Base-by-base conservation (phyloP, 176 grass and related monocot species). In the Oryza longistaminata region DNA sequence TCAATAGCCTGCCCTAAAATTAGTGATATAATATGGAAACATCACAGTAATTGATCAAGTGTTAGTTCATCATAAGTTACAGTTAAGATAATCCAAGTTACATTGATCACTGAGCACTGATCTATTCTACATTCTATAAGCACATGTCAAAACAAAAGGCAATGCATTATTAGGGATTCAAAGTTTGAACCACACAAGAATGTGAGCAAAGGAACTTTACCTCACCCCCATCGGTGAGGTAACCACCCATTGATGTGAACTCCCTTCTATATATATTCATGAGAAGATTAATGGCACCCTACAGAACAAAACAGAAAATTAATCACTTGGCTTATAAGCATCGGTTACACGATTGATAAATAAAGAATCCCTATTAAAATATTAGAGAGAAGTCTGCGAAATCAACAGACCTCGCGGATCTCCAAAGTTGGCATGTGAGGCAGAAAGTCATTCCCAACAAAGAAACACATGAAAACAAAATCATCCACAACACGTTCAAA, bases 381-480 rank as follows among this genome's bases (percentile, higher is more conserved):
- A 39, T 25, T 58, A 58, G 80, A 78, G 21, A 33, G 1, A 68
- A 50, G 21, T 24, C 1, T 48, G 39, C 43, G 73, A 66, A 40
- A 84, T 73, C n/a, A 78, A 90, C 81, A 83, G 87, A 99, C 96
- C 96, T 99, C 96, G 0, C 96, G 96, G 88, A 98, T 98, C 71
- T 98, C 96, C 82, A 98, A 89, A 73, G 91, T 99, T 0, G 96
- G 93, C 93, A 99, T 99, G 86, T 99, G 96, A 67, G 96, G 96
- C 7, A 94, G 90, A 76, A 99, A 99, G 78, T 99, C 96, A 84
- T 99, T 99, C 33, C 93, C 96, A 90, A 99, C 96, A 90, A 99
- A 98, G 83, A 98, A 98, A 70, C 96, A 98, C 55, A 99, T 77
- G 85, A 99, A 99, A 24, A 99, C 93, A 88, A 98, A 99, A 96